phyloP scores from a whole-genome alignment of 2,329 filamentous ascomycete genomes.

The Emmonsiellopsis sp. region DNA sequence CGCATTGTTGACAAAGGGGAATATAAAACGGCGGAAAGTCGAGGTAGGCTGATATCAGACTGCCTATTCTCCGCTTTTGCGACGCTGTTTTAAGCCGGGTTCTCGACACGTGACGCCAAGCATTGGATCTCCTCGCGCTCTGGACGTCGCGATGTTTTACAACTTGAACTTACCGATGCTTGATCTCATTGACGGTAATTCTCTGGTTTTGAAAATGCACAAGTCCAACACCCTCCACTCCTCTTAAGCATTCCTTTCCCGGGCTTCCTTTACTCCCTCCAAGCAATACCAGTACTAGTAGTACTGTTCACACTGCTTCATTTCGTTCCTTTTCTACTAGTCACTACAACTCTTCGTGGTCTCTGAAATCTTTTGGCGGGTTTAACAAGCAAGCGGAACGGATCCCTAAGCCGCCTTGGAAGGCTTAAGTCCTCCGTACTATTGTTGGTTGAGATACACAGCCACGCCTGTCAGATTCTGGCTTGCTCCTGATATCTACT shows the following conservation, averaged over 20 bases:
- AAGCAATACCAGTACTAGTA: background rate
- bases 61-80: background rate
- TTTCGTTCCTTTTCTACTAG: background rate
- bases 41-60: too few relatives aligned
- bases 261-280: background rate
- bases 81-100: background rate
- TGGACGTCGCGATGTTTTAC: background rate
- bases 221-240: background rate
- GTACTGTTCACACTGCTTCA: background rate
- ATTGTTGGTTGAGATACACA: too few relatives aligned
- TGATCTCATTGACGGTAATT: background rate
- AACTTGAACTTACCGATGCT: background rate
- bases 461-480: too few relatives aligned
- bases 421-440: too few relatives aligned
- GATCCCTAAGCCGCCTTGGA: too few relatives aligned
- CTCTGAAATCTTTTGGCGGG: too few relatives aligned
- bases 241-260: background rate
- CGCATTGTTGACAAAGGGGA: too few relatives aligned
- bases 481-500: too few relatives aligned
- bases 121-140: background rate
- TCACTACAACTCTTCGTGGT: background rate
- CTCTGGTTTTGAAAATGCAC: constrained; percentile 1
- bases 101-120: background rate
- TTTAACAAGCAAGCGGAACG: too few relatives aligned
- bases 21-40: too few relatives aligned